Conservation (phyloP, 192 early-diverging fungal species). For the Coemansia sp. region DNA sequence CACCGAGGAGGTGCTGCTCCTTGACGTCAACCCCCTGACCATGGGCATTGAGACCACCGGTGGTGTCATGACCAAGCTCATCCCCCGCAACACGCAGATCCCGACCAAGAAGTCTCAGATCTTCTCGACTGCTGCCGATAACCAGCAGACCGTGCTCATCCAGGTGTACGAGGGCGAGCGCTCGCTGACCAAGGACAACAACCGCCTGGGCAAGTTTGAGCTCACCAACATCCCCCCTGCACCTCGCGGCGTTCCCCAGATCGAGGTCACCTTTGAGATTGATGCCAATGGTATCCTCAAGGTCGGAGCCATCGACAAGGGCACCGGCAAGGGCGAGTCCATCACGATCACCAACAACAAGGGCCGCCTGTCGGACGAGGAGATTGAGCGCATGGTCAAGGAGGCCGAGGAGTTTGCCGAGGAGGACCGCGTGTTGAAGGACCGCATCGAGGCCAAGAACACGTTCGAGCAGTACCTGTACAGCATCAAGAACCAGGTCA, state of each 20-base stretch:
- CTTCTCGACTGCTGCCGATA: conserved; percentile 98
- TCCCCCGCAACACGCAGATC: conserved; percentile 97
- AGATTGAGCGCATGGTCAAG: conserved; percentile 95
- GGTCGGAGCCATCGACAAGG: conserved; percentile 93
- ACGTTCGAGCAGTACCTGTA: conserved; percentile 89
- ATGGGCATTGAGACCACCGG: conserved; percentile 98
- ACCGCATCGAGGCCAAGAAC: conserved; percentile 88
- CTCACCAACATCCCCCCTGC: conserved; percentile 93
- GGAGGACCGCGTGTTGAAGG: conserved; percentile 81
- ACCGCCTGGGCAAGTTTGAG: conserved; percentile 97
- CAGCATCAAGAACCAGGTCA: conserved; percentile 82
- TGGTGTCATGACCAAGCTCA: conserved; percentile 95
- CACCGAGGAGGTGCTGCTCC: conserved; percentile 93
- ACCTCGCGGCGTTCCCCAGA: conserved; percentile 94
- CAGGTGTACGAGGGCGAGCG: conserved; percentile 99
- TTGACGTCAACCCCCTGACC: conserved; percentile 97
- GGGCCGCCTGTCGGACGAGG: conserved; percentile 89
- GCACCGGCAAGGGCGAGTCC: conserved; percentile 92
- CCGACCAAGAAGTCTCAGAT: conserved; percentile 99
- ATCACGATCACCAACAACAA: conserved; percentile 98
- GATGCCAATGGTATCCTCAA: conserved; percentile 99
- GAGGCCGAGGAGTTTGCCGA: conserved; percentile 95
- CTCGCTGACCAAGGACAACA: conserved; percentile 96
- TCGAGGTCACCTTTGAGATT: conserved; percentile 99
- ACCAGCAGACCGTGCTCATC: conserved; percentile 96